Evolutionary conservation across 139 green algal species (phyloP).

Genomic region (Desmodesmus armatus): DNA sequence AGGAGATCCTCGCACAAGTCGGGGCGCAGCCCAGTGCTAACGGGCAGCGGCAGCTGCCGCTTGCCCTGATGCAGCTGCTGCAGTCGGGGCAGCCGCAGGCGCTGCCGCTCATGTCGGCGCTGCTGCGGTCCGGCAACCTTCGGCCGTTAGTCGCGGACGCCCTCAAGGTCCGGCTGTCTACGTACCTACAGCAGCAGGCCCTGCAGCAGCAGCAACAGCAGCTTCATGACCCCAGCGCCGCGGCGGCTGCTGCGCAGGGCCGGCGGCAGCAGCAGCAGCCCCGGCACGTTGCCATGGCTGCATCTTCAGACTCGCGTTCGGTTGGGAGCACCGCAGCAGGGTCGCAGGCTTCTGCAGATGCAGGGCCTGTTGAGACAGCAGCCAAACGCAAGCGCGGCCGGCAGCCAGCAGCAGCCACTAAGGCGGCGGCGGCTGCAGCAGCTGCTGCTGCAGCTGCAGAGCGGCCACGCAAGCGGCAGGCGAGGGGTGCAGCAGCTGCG

Average conservation of each 20-base stretch:
- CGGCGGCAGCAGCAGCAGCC: conserved; percentile 11
- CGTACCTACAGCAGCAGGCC: conserved; percentile 25
- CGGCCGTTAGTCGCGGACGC: conserved; percentile 16
- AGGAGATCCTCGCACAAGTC: background rate
- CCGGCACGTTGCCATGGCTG: background rate
- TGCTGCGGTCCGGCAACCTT: conserved; percentile 31
- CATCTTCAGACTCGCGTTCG: conserved; percentile 22
- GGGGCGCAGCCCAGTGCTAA: background rate
- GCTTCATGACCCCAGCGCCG: too few species aligned
- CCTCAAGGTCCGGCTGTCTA: background rate
- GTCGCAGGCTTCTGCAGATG: conserved; percentile 26
- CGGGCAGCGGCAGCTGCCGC: conserved; percentile 21
- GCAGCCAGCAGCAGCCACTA: background rate
- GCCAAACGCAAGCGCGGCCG: conserved; percentile 13
- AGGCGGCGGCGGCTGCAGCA: background rate
- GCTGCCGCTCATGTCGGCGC: conserved; percentile 32
- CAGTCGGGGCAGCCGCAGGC: conserved; percentile 22
- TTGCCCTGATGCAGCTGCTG: conserved; percentile 31
- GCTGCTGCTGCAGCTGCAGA: background rate
- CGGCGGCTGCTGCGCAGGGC: too few species aligned
- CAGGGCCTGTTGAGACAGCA: background rate
- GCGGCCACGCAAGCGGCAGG: background rate
- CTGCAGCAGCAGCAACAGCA: conserved; percentile 16
- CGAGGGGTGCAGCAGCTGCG: background rate
- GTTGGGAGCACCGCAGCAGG: conserved; percentile 26